phyloP scores from a whole-genome alignment of 2,329 filamentous ascomycete genomes.

The Ophiostoma quercus region DNA sequence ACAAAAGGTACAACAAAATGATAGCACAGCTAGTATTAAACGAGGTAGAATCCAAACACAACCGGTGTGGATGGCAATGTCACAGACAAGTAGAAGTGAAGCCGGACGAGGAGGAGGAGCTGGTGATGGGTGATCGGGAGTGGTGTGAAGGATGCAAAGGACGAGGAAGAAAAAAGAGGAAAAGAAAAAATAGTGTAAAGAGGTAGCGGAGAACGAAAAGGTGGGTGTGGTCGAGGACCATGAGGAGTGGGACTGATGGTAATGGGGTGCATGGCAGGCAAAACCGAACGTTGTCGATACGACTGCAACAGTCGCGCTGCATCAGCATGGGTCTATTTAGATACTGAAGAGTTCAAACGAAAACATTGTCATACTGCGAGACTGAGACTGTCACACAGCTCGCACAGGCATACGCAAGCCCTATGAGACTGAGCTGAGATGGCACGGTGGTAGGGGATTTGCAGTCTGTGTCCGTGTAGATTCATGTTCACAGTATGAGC shows the following conservation, averaged over 20 bases:
- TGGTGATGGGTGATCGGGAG: neutral
- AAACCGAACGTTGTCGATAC: constrained; percentile 5
- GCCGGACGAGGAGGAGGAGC: neutral
- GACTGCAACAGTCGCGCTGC: constrained; percentile 3
- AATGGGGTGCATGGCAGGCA: neutral
- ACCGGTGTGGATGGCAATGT: constrained; percentile 20
- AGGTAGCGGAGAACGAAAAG: neutral
- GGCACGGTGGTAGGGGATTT: neutral
- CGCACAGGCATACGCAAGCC: constrained; percentile 4
- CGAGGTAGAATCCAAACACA: constrained; percentile 20
- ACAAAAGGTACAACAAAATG: constrained; percentile 2
- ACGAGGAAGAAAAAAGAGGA: neutral
- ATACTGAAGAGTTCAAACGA: neutral
- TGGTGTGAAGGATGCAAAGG: neutral
- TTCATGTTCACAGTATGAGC: neutral
- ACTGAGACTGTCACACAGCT: neutral
- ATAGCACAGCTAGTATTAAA: constrained; percentile 12
- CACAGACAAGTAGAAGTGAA: constrained; percentile 21
- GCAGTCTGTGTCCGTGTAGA: neutral
- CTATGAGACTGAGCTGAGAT: constrained; percentile 4
- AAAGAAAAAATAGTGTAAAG: neutral
- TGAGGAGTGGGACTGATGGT: neutral
- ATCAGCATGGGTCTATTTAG: constrained; percentile 3
- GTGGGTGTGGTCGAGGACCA: neutral
- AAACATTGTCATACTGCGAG: no score